These are phyloP conservation scores for Colletotrichum tabaci DNA, from an alignment of 2,329 filamentous ascomycete species.

Conservation along the genomic window DNA sequence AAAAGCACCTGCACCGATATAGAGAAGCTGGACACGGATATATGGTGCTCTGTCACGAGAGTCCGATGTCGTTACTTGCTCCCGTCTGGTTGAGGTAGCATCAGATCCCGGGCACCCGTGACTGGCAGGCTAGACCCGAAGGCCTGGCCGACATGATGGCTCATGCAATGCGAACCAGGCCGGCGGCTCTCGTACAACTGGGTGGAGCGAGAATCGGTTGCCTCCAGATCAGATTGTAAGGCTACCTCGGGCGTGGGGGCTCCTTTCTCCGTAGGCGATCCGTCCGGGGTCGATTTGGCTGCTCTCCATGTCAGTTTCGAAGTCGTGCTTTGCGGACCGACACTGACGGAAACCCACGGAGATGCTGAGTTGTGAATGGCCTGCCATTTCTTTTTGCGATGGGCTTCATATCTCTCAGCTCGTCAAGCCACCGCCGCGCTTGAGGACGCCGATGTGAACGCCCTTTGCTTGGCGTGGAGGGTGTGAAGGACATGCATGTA, in stretches of 20 bases:
- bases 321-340: neutral
- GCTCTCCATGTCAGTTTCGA: too few relatives aligned
- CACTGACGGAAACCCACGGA: neutral
- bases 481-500: neutral
- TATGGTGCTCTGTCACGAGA: too few relatives aligned
- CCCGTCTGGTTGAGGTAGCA: conserved; percentile 5
- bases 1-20: neutral
- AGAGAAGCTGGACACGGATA: neutral
- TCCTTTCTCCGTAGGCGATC: neutral
- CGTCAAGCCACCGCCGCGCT: neutral
- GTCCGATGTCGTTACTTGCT: neutral
- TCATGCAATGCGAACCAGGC: conserved; percentile 1
- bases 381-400: neutral
- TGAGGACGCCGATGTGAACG: neutral
- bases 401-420: too few relatives aligned
- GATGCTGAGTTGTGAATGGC: too few relatives aligned
- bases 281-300: neutral
- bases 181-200: conserved; percentile 1
- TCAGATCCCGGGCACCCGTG: neutral
- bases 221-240: neutral
- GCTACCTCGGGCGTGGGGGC: neutral
- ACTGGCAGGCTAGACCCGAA: neutral
- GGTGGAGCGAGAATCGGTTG: neutral
- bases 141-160: conserved; percentile 15
- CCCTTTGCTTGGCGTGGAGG: neutral